Evolutionary conservation across 305 asterid genomes (phyloP), one percentile per base, ranked within the genome.

Genomic region (Fraxinus velutina): DNA sequence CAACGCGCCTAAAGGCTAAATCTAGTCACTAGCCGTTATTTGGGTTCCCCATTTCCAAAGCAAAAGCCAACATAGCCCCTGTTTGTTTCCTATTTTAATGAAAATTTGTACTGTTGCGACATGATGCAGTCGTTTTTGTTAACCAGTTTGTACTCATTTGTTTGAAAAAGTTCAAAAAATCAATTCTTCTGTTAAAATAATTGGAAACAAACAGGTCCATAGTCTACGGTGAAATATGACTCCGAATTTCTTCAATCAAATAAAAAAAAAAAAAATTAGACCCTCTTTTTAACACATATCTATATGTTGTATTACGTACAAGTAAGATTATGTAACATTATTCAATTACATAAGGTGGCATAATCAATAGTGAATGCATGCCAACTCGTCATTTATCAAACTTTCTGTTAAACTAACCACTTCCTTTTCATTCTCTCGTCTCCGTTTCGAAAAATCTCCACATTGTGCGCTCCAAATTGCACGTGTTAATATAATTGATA

Each of bases 371-470:
- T 44, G 13, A 44, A 44, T 44, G 55, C 55, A 44, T 44, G 55
- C n/a, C 5, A 12, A 44, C 55, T 12, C 55, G 17, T 13, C 55
- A 0, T 44, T 44, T 12, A 44, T 44, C 55, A 12, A 44, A 44
- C 55, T 44, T 44, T 12, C n/a, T 44, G 52, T 42, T n/a, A 44
- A 44, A 44, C 55, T 44, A 44, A 44, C 62, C 21, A 42, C 2
- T 24, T 24, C 33, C 10, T 21, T 79, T 75, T 22, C 57, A 64
- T 75, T 83, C 86, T 84, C 82, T 76, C 84, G 36, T 81, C 79
- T 37, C 85, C 12, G 78, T 86, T 84, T 77, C 86, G 79, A 74
- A 79, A 81, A 82, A 78, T 80, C 80, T 84, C 87, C 89, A 78
- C 81, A 82, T 71, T 82, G 84, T 82, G 42, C 87, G 87, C 84